These are phyloP conservation scores for Termitomyces sp. DNA, from an alignment of 768 basidiomycete genomes.

Conservation along the genomic window DNA sequence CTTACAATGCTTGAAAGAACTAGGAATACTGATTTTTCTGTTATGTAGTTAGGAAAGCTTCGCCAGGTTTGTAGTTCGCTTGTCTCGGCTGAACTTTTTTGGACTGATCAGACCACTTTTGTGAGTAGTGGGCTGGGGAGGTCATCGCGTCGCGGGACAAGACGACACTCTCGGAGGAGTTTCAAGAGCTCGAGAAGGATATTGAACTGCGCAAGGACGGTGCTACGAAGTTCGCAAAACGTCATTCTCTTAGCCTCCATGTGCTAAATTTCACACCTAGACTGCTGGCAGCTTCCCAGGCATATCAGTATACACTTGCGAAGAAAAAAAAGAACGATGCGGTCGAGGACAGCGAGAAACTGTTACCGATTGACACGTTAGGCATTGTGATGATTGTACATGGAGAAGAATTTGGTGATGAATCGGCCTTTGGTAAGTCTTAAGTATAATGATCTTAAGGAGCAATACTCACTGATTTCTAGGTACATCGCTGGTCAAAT, in stretches of 20 bases:
- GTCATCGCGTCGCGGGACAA: constrained; percentile 84
- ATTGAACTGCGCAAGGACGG: constrained; percentile 78
- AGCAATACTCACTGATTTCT: neutral
- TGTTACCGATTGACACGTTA: constrained; percentile 71
- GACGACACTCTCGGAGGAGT: constrained; percentile 72
- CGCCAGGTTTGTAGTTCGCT: constrained; percentile 50
- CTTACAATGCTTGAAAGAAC: neutral
- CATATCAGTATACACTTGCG: constrained; percentile 64
- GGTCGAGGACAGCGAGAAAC: constrained; percentile 63
- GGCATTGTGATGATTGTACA: constrained; percentile 86
- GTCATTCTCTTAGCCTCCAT: neutral
- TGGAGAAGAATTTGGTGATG: constrained; percentile 77
- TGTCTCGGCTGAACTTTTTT: constrained; percentile 1
- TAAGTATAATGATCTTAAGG: neutral
- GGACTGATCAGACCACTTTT: constrained; percentile 28
- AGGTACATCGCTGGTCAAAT: constrained; percentile 70
- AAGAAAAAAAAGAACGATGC: constrained; percentile 73
- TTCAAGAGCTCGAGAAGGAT: constrained; percentile 78
- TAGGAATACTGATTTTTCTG: neutral
- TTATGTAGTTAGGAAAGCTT: constrained; percentile 66
- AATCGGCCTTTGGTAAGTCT: constrained; percentile 63
- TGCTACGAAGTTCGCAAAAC: constrained; percentile 54
- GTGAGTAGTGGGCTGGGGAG: constrained; percentile 79
- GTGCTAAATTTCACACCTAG: constrained; percentile 30
- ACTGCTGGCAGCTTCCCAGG: constrained; percentile 65